phyloP scores from a whole-genome alignment of 2,329 filamentous ascomycete species.

The Colletotrichum destructivum region DNA sequence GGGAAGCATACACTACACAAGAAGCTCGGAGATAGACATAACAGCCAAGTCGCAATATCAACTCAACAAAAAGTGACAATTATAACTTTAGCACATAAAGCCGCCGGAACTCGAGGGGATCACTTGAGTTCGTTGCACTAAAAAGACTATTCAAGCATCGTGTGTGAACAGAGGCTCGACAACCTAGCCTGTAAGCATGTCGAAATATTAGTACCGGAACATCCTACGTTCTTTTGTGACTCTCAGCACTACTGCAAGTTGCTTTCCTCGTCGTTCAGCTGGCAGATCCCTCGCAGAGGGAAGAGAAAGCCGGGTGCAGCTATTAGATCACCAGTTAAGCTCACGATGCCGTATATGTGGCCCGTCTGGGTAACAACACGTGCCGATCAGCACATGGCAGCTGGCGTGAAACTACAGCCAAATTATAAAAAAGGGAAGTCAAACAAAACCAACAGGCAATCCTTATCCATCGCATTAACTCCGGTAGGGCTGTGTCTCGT shows the following conservation, averaged over 20 bases:
- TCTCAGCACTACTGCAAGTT: neutral
- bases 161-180: neutral
- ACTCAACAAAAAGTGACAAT: neutral
- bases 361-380: neutral
- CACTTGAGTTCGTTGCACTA: neutral
- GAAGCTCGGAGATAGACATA: neutral
- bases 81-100: neutral
- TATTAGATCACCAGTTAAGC: neutral
- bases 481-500: constrained; percentile 23
- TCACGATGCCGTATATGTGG: neutral
- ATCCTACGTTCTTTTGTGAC: neutral
- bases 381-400: neutral
- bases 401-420: constrained; percentile 8
- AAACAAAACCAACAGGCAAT: neutral
- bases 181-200: no score
- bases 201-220: no score
- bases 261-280: neutral
- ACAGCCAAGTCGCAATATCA: neutral
- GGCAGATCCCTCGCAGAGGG: neutral
- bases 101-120: no score
- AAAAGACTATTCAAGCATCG: neutral
- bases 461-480: constrained; percentile 17
- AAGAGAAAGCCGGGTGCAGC: no score
- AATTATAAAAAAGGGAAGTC: constrained; percentile 14
- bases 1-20: neutral